Percentiles rank a stretch among this genome's conserved stretches.
Conservation (phyloP, 1,284 basidiomycete genomes). For the Cryptococcus sp. region DNA sequence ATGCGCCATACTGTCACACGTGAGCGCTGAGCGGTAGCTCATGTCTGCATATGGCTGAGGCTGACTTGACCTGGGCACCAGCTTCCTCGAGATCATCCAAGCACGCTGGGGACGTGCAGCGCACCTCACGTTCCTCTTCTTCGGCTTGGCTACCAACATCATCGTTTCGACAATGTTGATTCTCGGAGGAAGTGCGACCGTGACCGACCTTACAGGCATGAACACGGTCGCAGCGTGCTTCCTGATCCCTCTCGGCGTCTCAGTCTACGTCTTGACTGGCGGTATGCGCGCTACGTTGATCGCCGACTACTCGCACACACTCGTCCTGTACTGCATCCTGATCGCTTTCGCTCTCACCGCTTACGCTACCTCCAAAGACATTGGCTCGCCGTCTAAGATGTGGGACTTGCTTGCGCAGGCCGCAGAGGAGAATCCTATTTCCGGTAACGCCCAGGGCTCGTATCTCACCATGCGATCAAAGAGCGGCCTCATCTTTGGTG, state of each 20-base stretch:
- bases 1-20: constrained; percentile 57
- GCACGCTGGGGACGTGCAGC: constrained; percentile 71
- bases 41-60: constrained; percentile 47
- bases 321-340: constrained; percentile 72
- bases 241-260: constrained; percentile 57
- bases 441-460: constrained; percentile 63
- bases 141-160: constrained; percentile 72
- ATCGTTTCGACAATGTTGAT: constrained; percentile 66
- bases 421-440: constrained; percentile 56
- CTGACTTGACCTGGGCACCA: constrained; percentile 17
- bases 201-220: constrained; percentile 78
- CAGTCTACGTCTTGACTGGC: constrained; percentile 58
- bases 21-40: constrained; percentile 19
- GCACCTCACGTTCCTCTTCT: constrained; percentile 77
- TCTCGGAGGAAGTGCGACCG: constrained; percentile 74
- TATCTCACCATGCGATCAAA: constrained; percentile 77
- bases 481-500: constrained; percentile 81
- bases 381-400: constrained; percentile 60
- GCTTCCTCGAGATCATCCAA: constrained; percentile 63
- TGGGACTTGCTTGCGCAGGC: constrained; percentile 59
- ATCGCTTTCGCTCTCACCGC: constrained; percentile 65
- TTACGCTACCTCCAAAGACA: constrained; percentile 66
- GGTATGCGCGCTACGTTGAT: constrained; percentile 57
- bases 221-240: constrained; percentile 78
- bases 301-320: constrained; percentile 69